A percentile compares a stretch with the other conserved stretches of the same genome.
Evolutionary conservation across 23 red algal genomes (phyloP).

Genomic region (Agarophyton chilense): DNA sequence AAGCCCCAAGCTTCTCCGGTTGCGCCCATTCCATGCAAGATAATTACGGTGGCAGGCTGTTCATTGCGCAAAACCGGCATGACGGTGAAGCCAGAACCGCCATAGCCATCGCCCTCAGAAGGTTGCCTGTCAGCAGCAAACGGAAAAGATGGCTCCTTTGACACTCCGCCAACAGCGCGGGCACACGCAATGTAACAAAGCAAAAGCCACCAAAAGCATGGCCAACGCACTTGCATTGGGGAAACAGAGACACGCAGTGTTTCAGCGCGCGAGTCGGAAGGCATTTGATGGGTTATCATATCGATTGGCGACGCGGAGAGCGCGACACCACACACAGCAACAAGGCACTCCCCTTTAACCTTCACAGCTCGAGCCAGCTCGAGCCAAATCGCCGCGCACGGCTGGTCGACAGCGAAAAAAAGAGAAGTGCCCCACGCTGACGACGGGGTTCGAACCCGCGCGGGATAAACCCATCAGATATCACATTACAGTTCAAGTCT

Average conservation of each 20-base stretch:
- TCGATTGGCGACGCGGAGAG: too few species aligned
- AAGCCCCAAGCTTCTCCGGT: slow-evolving; percentile 83
- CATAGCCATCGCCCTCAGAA: slow-evolving; percentile 60
- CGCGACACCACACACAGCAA: too few species aligned
- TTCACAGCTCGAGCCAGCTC: too few species aligned
- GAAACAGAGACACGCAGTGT: neutral
- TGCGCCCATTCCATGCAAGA: slow-evolving; percentile 89
- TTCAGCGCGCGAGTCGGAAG: neutral
- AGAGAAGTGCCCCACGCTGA: neutral
- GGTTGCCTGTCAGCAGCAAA: slow-evolving; percentile 13
- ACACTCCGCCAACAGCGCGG: neutral
- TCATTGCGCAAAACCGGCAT: slow-evolving; percentile 50
- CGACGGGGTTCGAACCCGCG: slow-evolving; percentile 46
- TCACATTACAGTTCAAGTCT: neutral
- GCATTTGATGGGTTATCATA: too few species aligned
- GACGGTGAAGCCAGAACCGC: slow-evolving; percentile 70
- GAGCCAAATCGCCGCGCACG: too few species aligned
- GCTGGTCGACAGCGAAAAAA: neutral
- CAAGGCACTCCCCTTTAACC: too few species aligned
- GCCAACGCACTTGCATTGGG: too few species aligned
- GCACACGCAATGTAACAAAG: neutral
- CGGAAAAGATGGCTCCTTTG: neutral
- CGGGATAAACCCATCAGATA: slow-evolving; percentile 33
- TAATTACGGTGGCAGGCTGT: slow-evolving; percentile 59
- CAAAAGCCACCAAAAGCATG: neutral